Evolutionary conservation across 2,329 filamentous ascomycete species (phyloP), one percentile per base, ranked within the genome.

Genomic region (Fusarium sp.): DNA sequence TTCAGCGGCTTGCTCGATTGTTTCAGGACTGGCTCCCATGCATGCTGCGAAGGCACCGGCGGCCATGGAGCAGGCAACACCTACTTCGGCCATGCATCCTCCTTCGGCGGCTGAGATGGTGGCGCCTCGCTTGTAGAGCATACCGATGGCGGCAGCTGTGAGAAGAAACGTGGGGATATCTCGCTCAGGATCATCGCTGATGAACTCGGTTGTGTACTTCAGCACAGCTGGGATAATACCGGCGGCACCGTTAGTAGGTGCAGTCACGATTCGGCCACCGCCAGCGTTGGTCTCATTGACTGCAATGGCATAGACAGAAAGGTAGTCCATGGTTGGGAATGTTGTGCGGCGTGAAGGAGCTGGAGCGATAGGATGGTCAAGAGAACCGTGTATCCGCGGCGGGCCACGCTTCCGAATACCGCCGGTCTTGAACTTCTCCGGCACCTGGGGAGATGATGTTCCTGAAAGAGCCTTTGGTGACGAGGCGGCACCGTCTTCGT

Each of bases 241-340:
- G 2, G 85, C 85, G 0, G 85, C 85, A 17, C 85, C 85, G 67
- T 86, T 86, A 23, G 85, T 86, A 4, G 85, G 85, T 3, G 85
- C 85, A 4, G 85, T 86, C 20, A 86, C 85, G 64, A 86, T 85
- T 33, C 85, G 83, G 0, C 85, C 85, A 15, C 85, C 85, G 0
- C 82, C 83, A 4, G 85, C 85, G 60, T 86, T 86, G n/a, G 85
- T 86, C 75, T 86, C 85, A 69, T 86, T 86, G 27, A 86, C 85
- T 0, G 85, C 85, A 23, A 86, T 86, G 41, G 85, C 85, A 63
- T 86, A 86, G 1, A 86, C 84, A 3, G 83, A 83, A 12, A 86
- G 74, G 59, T 86, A 84, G 61, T 86, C 85, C 83, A 86, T 85
- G 7, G 83, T 83, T 6, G 84, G 83, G 60, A 86, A 84, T 2